Percentiles rank a stretch among this genome's conserved stretches.
Conservation (phyloP, 495 filamentous ascomycete species). For the Penicillium riverlandense region DNA sequence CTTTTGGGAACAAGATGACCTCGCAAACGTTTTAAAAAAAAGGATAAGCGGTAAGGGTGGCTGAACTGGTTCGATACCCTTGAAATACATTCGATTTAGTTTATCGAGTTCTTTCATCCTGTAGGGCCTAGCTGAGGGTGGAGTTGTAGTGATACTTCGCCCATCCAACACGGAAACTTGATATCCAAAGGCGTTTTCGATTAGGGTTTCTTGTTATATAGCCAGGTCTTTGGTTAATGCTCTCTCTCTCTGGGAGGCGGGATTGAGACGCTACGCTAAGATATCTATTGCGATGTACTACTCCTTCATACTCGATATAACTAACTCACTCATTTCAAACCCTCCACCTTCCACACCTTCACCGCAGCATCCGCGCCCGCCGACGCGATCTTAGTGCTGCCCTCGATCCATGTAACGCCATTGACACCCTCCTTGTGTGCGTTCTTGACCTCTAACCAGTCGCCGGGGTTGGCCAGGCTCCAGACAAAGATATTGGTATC, state of each 20-base stretch:
- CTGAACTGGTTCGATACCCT: constrained; percentile 29
- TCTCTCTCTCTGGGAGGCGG: no score
- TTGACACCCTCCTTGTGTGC: constrained; percentile 95
- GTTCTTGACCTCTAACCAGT: constrained; percentile 68
- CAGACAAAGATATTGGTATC: constrained; percentile 91
- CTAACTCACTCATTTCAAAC: constrained; percentile 36
- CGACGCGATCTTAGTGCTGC: constrained; percentile 62
- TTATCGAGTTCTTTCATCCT: background rate
- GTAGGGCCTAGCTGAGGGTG: no score
- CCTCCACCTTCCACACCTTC: constrained; percentile 80
- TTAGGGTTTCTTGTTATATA: no score
- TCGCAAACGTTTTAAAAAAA: background rate
- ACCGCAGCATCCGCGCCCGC: constrained; percentile 82
- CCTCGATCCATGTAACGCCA: constrained; percentile 75
- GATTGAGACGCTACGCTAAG: no score
- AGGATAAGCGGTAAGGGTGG: constrained; percentile 8
- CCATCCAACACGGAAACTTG: no score
- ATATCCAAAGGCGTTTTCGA: no score
- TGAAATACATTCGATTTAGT: constrained; percentile 17
- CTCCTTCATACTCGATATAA: background rate
- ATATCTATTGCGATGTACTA: background rate
- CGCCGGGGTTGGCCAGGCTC: constrained; percentile 78
- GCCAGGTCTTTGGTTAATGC: no score
- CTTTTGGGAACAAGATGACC: constrained; percentile 1
- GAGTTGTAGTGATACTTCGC: no score